A percentile compares a stretch with the other conserved stretches of the same genome.
phyloP scores from a whole-genome alignment of 1,284 basidiomycete genomes.

The Bondarzewia mesenterica region DNA sequence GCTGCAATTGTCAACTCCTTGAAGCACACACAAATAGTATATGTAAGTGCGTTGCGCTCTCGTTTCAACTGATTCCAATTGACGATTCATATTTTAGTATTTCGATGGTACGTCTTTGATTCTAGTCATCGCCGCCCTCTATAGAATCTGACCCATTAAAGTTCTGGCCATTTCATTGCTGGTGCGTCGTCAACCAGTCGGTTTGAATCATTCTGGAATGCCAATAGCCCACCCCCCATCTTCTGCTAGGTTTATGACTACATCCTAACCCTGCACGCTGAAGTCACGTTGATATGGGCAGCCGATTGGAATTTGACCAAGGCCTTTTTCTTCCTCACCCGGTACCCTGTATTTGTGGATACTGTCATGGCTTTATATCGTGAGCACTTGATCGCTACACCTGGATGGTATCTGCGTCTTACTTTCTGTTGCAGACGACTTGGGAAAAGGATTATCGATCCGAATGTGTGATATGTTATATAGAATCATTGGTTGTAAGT shows the following conservation, averaged over 20 bases:
- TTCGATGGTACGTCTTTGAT: no score
- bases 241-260: not conserved
- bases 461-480: not conserved
- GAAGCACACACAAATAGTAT: no score
- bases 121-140: no score
- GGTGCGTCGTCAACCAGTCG: no score
- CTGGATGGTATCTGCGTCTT: not conserved
- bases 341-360: not conserved
- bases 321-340: not conserved
- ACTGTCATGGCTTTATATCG: not conserved
- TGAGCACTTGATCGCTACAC: not conserved
- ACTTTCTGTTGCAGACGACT: not conserved
- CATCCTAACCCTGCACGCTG: not conserved
- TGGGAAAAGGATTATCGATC: not conserved
- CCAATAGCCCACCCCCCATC: no score
- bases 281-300: not conserved
- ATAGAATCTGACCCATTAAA: no score
- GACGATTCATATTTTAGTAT: no score
- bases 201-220: no score
- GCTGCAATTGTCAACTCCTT: no score
- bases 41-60: no score
- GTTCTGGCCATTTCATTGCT: no score
- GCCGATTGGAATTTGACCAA: not conserved
- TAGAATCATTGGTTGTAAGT: not conserved
- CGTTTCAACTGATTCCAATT: no score